These are phyloP conservation scores for Lactarius quietus DNA, from an alignment of 768 basidiomycete genomes.

Conservation along the genomic window DNA sequence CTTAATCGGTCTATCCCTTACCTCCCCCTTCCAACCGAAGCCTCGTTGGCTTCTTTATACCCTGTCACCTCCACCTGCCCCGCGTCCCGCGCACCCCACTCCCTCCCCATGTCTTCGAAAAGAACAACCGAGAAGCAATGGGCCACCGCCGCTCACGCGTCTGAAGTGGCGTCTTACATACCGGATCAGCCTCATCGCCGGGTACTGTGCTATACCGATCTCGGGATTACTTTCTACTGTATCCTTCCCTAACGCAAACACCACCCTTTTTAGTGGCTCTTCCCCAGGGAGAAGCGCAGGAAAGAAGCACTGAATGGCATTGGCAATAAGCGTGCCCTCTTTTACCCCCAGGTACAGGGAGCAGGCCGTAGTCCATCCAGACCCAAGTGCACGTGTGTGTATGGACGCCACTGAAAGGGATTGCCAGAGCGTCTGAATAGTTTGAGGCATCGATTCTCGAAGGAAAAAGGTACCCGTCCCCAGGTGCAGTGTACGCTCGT, in stretches of 20 bases:
- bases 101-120: slow-evolving; percentile 1
- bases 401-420: background rate
- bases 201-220: background rate
- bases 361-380: background rate
- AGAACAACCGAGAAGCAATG: slow-evolving; percentile 7
- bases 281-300: background rate
- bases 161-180: background rate
- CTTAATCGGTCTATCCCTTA: background rate
- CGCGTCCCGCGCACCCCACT: slow-evolving; percentile 6
- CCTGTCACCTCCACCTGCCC: slow-evolving; percentile 20
- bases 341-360: background rate
- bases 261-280: background rate
- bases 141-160: slow-evolving; percentile 13
- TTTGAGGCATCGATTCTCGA: background rate
- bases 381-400: background rate
- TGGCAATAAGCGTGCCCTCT: background rate
- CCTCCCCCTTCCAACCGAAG: slow-evolving; percentile 7
- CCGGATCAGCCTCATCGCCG: slow-evolving; percentile 10
- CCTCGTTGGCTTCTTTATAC: background rate
- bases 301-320: background rate
- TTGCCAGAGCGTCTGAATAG: background rate
- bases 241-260: background rate
- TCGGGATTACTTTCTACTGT: background rate
- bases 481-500: background rate
- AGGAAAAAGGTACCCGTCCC: background rate